These are phyloP conservation scores for Sporothrix variecibatus DNA, from an alignment of 2,329 filamentous ascomycete species.

Conservation along the genomic window DNA sequence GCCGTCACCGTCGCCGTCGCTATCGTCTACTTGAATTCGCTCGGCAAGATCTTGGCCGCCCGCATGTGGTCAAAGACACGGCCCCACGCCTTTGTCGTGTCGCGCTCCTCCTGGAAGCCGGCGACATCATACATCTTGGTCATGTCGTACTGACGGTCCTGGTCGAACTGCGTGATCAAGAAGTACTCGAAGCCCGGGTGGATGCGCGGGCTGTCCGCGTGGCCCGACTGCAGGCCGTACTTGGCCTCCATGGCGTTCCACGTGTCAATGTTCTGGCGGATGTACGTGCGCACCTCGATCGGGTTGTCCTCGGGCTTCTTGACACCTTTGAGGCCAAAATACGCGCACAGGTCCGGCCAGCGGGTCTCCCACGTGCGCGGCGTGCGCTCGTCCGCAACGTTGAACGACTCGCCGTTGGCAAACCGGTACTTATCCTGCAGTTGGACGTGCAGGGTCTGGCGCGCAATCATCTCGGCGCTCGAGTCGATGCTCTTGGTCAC, in stretches of 20 bases:
- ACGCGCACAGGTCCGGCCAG: constrained; percentile 34
- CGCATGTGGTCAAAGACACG: constrained; percentile 44
- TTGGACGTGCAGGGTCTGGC: constrained; percentile 33
- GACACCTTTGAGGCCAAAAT: constrained; percentile 34
- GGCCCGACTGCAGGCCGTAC: constrained; percentile 42
- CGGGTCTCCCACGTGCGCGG: constrained; percentile 33
- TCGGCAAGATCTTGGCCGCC: constrained; percentile 25
- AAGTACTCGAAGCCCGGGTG: constrained; percentile 46
- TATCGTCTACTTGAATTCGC: constrained; percentile 1
- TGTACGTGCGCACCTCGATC: constrained; percentile 40
- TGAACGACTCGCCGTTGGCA: constrained; percentile 34
- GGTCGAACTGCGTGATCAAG: constrained; percentile 47
- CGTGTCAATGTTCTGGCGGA: constrained; percentile 37
- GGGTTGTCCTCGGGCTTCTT: constrained; percentile 34
- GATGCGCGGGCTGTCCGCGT: constrained; percentile 41
- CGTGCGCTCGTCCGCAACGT: constrained; percentile 32
- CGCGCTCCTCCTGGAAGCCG: constrained; percentile 46
- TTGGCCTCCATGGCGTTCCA: constrained; percentile 40
- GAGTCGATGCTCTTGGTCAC: constrained; percentile 43
- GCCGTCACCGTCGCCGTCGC: not conserved
- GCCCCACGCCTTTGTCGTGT: constrained; percentile 43
- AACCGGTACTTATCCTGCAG: constrained; percentile 25
- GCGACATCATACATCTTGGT: constrained; percentile 43
- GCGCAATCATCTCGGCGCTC: constrained; percentile 43
- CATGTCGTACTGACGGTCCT: constrained; percentile 49